Evolutionary conservation across 257 asterid genomes (phyloP).

Genomic region (Nyctanthes arbortristis): DNA sequence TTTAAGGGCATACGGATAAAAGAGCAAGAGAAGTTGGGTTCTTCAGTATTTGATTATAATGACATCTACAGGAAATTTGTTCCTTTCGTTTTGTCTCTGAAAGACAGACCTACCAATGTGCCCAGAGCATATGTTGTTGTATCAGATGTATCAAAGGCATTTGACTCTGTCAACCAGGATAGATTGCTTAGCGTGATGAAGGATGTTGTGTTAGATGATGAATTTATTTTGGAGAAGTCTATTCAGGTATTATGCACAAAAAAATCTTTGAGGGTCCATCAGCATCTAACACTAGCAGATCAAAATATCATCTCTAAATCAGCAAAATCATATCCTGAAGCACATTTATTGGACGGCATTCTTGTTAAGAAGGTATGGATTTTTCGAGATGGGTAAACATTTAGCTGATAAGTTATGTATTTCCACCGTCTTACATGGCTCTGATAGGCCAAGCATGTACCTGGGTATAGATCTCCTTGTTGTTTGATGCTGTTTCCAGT

Average conservation of each 20-base stretch:
- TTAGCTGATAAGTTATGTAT: not conserved
- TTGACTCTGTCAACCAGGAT: slow-evolving; percentile 73
- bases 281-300: slow-evolving; percentile 35
- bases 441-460: not conserved
- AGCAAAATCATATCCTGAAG: slow-evolving; percentile 29
- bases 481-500: not conserved
- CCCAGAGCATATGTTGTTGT: slow-evolving; percentile 67
- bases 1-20: slow-evolving; percentile 52
- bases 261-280: slow-evolving; percentile 48
- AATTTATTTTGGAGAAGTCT: slow-evolving; percentile 50
- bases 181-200: slow-evolving; percentile 72
- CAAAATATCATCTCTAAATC: slow-evolving; percentile 32
- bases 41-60: slow-evolving; percentile 87
- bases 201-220: slow-evolving; percentile 53
- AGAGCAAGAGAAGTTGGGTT: slow-evolving; percentile 71
- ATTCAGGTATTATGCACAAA: slow-evolving; percentile 56
- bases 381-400: not conserved
- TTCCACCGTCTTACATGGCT: not conserved
- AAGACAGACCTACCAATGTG: slow-evolving; percentile 35
- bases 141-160: slow-evolving; percentile 86
- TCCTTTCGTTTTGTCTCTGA: slow-evolving; percentile 58
- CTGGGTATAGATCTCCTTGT: not conserved
- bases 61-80: slow-evolving; percentile 66
- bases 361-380: slow-evolving; percentile 68
- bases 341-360: slow-evolving; percentile 42